Percentiles rank a stretch among this genome's conserved stretches.
Evolutionary conservation across 177 flowering plant species (phyloP).

Genomic region (Vitis hybrid): DNA sequence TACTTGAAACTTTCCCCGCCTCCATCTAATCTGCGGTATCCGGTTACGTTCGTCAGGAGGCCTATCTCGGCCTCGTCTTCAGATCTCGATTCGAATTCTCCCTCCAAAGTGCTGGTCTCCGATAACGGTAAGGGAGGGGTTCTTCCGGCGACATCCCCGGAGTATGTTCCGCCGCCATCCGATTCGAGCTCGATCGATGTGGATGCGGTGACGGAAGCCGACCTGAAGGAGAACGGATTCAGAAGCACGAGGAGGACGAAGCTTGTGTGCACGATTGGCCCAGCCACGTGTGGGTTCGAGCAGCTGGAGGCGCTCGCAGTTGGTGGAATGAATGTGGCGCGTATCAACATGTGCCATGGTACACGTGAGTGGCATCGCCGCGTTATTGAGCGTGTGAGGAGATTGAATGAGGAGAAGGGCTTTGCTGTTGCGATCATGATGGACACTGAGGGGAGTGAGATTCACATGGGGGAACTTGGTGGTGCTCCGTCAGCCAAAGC

Average conservation of each 20-base stretch:
- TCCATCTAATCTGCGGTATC: slow-evolving; percentile 15
- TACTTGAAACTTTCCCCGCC: slow-evolving; percentile 12
- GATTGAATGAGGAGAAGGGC: slow-evolving; percentile 90
- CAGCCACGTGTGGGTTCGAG: slow-evolving; percentile 74
- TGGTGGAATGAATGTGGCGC: slow-evolving; percentile 98
- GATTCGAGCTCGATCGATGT: slow-evolving; percentile 49
- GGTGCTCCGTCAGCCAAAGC: slow-evolving; percentile 81
- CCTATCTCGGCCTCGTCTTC: slow-evolving; percentile 21
- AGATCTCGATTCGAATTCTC: slow-evolving; percentile 22
- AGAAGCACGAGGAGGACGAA: slow-evolving; percentile 73
- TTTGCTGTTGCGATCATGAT: slow-evolving; percentile 96
- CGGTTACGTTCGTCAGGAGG: slow-evolving; percentile 6
- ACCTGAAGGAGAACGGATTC: slow-evolving; percentile 90
- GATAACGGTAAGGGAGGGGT: slow-evolving; percentile 24
- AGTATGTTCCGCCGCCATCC: not conserved
- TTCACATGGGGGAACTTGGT: slow-evolving; percentile 99
- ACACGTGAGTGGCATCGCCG: slow-evolving; percentile 84
- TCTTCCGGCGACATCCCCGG: not conserved
- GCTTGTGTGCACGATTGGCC: slow-evolving; percentile 72
- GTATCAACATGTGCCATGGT: slow-evolving; percentile 98
- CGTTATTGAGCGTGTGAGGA: slow-evolving; percentile 74
- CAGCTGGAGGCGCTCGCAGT: slow-evolving; percentile 92
- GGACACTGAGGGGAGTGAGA: slow-evolving; percentile 99
- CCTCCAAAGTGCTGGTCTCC: slow-evolving; percentile 24
- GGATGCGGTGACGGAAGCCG: slow-evolving; percentile 76